These are phyloP conservation scores for Lineolata rhizophorae DNA, from an alignment of 495 filamentous ascomycete species.

Conservation along the genomic window DNA sequence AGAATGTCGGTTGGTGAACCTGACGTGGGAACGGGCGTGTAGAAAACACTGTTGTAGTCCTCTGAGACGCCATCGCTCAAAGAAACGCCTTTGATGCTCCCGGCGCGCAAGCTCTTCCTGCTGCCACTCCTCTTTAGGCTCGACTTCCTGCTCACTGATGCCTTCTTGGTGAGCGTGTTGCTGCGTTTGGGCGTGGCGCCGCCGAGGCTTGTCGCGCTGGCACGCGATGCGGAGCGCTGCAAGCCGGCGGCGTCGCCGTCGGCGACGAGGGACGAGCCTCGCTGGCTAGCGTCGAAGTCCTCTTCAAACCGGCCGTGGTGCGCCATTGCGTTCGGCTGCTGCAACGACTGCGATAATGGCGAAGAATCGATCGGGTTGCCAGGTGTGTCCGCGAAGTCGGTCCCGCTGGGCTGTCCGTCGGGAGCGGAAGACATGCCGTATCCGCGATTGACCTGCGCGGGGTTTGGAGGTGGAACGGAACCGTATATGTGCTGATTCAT, in stretches of 20 bases:
- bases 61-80: constrained; percentile 40
- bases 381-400: not conserved
- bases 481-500: too few species aligned
- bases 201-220: not conserved
- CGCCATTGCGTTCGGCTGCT: not conserved
- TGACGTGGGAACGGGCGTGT: constrained; percentile 67
- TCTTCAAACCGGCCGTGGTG: not conserved
- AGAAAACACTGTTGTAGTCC: constrained; percentile 71
- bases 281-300: not conserved
- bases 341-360: not conserved
- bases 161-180: constrained; percentile 71
- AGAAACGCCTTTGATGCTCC: constrained; percentile 55
- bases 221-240: constrained; percentile 2
- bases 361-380: not conserved
- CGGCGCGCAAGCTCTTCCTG: constrained; percentile 41
- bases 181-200: constrained; percentile 28
- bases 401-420: not conserved
- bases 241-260: too few species aligned
- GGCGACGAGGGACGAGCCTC: not conserved
- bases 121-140: constrained; percentile 67
- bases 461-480: constrained; percentile 5
- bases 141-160: constrained; percentile 44
- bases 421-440: not conserved
- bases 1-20: constrained; percentile 79
- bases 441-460: not conserved